Conservation (phyloP, 2,329 filamentous ascomycete genomes). For the Ophiostoma australiae region DNA sequence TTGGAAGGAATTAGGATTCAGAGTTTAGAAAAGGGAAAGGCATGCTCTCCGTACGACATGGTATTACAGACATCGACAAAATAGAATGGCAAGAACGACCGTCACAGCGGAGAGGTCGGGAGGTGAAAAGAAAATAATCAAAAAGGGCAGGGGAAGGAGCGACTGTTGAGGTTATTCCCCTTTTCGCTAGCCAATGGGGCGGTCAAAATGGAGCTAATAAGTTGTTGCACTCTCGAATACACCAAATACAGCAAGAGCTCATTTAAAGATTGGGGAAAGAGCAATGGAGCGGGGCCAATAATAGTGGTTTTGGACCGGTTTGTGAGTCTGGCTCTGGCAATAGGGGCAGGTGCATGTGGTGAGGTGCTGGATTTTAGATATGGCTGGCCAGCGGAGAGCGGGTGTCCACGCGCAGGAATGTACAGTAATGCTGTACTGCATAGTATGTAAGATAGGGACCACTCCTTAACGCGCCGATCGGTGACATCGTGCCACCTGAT, state of each 20-base stretch:
- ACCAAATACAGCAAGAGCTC: constrained; percentile 21
- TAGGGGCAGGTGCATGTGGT: background rate
- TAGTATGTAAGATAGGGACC: background rate
- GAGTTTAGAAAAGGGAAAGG: background rate
- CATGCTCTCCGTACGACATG: background rate
- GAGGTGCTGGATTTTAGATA: background rate
- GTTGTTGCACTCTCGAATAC: background rate
- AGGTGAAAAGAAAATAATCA: constrained; percentile 13
- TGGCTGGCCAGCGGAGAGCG: background rate
- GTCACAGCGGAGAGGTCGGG: constrained; percentile 19
- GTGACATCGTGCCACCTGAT: background rate
- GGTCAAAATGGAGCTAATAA: constrained; percentile 21
- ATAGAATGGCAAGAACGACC: constrained; percentile 13
- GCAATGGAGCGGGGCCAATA: constrained; percentile 21
- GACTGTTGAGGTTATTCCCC: constrained; percentile 22
- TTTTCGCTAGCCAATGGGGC: constrained; percentile 21
- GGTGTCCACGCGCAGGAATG: constrained; percentile 7
- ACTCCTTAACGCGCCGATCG: background rate
- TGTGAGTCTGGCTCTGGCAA: background rate
- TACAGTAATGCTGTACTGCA: background rate
- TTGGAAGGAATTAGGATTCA: background rate
- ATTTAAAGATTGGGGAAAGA: constrained; percentile 21
- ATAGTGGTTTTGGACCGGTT: background rate
- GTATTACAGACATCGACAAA: constrained; percentile 1
- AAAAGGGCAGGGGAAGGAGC: constrained; percentile 16